Conservation (phyloP, 2,329 filamentous ascomycete species). For the Hymenoscyphus fraxineus region DNA sequence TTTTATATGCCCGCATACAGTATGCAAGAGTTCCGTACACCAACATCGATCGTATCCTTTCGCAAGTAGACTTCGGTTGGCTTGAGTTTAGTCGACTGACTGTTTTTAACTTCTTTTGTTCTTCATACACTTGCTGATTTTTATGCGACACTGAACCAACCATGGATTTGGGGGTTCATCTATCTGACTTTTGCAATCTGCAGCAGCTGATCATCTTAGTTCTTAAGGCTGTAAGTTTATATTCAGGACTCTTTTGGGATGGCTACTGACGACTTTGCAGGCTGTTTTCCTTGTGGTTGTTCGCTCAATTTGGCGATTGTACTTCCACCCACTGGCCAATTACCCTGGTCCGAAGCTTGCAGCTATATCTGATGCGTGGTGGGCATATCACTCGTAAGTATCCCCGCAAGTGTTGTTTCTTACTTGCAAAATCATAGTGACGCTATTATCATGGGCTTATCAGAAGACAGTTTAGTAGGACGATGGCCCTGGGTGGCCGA, state of each 20-base stretch:
- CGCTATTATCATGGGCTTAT: background rate
- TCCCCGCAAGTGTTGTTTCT: background rate
- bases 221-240: background rate
- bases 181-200: background rate
- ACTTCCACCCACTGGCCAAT: constrained; percentile 16
- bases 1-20: too few species aligned
- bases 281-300: background rate
- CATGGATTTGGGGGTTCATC: background rate
- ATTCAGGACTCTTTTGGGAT: background rate
- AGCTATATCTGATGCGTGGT: constrained; percentile 15
- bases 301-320: constrained; percentile 5
- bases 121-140: too few species aligned
- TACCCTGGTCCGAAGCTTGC: constrained; percentile 15
- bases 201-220: background rate
- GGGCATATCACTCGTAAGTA: constrained; percentile 11
- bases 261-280: background rate
- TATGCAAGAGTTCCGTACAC: too few species aligned
- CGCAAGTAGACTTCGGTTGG: too few species aligned
- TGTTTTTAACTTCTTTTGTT: too few species aligned
- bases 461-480: background rate
- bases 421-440: too few species aligned
- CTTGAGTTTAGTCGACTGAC: too few species aligned
- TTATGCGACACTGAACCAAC: too few species aligned
- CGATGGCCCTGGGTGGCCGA: constrained; percentile 13
- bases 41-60: too few species aligned